A percentile compares a stretch with the other conserved stretches of the same genome.
These are phyloP conservation scores for Ormosia semicastrata DNA, from an alignment of 306 rosid species.

Conservation along the genomic window DNA sequence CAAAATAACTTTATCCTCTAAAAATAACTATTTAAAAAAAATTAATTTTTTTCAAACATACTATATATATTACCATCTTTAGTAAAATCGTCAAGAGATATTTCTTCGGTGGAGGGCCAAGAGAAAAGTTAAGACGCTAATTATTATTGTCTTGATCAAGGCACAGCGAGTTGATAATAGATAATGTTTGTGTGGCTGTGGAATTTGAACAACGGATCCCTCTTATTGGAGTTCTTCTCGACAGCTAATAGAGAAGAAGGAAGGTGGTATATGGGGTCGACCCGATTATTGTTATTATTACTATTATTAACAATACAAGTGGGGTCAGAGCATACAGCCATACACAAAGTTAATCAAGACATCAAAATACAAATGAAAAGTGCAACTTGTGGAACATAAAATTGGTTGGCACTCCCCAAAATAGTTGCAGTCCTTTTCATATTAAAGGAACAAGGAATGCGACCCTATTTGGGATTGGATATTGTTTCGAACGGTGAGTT, in stretches of 20 bases:
- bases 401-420: not conserved
- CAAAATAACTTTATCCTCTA: too few species aligned
- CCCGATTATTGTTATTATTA: not conserved
- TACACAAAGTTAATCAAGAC: not conserved
- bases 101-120: not conserved
- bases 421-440: conserved; percentile 11
- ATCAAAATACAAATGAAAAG: conserved; percentile 6
- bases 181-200: conserved; percentile 15
- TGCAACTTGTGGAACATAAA: not conserved
- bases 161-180: not conserved
- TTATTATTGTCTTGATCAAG: not conserved
- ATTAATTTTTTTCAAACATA: too few species aligned
- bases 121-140: not conserved
- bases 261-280: not conserved
- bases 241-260: not conserved
- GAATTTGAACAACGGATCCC: not conserved
- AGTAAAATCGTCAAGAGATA: not conserved
- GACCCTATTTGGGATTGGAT: conserved; percentile 19
- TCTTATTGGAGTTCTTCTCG: not conserved
- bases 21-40: too few species aligned
- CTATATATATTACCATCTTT: not conserved
- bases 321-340: not conserved
- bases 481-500: too few species aligned
- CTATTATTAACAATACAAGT: not conserved
- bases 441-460: not conserved